Evolutionary conservation across 2,329 filamentous ascomycete genomes (phyloP), one percentile per base, ranked within the genome.

Genomic region (Fusarium veterinarium): DNA sequence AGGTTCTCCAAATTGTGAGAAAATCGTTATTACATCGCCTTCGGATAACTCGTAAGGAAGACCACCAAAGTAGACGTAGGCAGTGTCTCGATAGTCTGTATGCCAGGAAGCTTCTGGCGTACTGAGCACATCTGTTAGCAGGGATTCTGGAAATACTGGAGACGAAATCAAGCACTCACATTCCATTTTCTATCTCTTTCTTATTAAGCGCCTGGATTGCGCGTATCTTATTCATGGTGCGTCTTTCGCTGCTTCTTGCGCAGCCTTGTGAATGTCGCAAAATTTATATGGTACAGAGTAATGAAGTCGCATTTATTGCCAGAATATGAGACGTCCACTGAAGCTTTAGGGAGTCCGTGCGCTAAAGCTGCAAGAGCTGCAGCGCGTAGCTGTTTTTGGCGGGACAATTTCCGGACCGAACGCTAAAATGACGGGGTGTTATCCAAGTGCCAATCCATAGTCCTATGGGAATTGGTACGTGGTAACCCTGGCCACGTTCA

Each of bases 1-100:
- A 5, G 97, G 97, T 80, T 98, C 95, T 76, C 96, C 96, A 80
- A 92, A 99, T 81, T 99, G 96, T 11, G 95, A 97, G 86, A 98
- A 99, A 68, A 99, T 97, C 16, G 95, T 95, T 75, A 98, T 90
- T 71, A 99, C 89, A 83, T 99, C 96, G 82, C 97, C 97, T 85
- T 99, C 96, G 53, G 94, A 95, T 44, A 99, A 88, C 78, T 97
- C 94, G 83, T 93, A 97, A 7, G 95, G 94, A 17, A 99, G 88
- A 33, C 95, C 95, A 79, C 97, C 97, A 76, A 99, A 95, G 86
- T 98, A 97, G 80, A 99, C 86, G 82, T 95, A 99, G 67, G 96
- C 97, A 4, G 96, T 98, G 84, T 97, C 96, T 84, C 94, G 93
- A 84, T 98, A 99, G 85, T 99, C 97, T 81, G 92, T 92, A 81